phyloP scores from a whole-genome alignment of 208 protist species.

The Trypanosoma conorhini region DNA sequence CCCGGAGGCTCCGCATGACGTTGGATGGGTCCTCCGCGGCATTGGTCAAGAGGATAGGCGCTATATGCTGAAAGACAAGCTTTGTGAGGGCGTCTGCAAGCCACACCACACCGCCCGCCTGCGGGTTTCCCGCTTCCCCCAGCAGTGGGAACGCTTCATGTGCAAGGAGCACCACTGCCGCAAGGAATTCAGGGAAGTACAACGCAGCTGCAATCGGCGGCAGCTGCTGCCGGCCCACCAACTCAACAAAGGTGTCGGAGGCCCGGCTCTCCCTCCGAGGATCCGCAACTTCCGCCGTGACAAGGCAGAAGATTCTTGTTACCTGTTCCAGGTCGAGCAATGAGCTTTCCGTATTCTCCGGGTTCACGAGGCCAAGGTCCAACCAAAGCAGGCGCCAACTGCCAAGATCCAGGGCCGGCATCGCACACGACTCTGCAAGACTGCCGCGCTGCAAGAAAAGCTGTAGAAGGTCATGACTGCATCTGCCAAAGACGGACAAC shows the following conservation, averaged over 20 bases:
- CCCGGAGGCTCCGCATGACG: conserved; percentile 51
- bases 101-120: conserved; percentile 31
- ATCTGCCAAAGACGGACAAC: conserved; percentile 30
- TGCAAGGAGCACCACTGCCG: conserved; percentile 60
- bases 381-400: conserved; percentile 77
- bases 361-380: conserved; percentile 57
- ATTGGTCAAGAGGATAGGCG: conserved; percentile 9
- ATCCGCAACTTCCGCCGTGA: conserved; percentile 29
- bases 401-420: conserved; percentile 76
- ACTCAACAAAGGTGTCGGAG: neutral
- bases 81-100: conserved; percentile 45
- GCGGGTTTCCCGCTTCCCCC: neutral
- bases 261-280: neutral
- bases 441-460: conserved; percentile 61
- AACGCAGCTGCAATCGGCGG: conserved; percentile 28
- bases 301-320: conserved; percentile 55
- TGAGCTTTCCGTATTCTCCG: conserved; percentile 27
- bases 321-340: conserved; percentile 52
- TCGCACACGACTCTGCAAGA: conserved; percentile 61
- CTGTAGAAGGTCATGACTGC: conserved; percentile 52
- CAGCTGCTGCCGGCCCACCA: neutral
- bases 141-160: conserved; percentile 50
- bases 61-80: conserved; percentile 33
- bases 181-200: conserved; percentile 70
- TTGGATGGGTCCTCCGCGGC: conserved; percentile 25